Conservation (phyloP, 2,329 filamentous ascomycete genomes). For the Sporothrix protearum region DNA sequence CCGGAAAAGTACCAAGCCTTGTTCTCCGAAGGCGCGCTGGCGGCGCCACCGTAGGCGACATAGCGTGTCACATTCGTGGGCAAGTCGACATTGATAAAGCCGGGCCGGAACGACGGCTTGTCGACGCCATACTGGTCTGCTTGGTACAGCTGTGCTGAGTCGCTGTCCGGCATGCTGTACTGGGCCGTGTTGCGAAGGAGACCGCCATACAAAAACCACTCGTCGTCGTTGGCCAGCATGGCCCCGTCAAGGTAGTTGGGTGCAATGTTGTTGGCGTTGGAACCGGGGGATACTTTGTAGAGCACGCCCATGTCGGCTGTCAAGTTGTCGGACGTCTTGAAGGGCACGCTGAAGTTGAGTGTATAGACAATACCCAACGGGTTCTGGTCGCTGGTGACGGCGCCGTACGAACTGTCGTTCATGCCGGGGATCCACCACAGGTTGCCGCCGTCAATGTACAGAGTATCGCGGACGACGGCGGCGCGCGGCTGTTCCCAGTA, state of each 20-base stretch:
- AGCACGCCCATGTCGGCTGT: slow-evolving; percentile 49
- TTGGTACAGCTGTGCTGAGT: slow-evolving; percentile 51
- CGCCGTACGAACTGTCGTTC: slow-evolving; percentile 40
- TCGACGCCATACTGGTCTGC: slow-evolving; percentile 49
- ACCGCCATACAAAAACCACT: slow-evolving; percentile 64
- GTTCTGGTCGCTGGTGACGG: slow-evolving; percentile 43
- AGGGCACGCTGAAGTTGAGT: slow-evolving; percentile 57
- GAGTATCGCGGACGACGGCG: slow-evolving; percentile 56
- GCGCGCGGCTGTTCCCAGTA: slow-evolving; percentile 54
- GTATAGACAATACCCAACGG: slow-evolving; percentile 51
- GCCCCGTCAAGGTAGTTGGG: slow-evolving; percentile 60
- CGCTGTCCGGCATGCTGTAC: slow-evolving; percentile 39
- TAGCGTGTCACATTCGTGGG: slow-evolving; percentile 54
- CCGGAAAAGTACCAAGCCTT: slow-evolving; percentile 70
- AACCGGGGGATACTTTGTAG: slow-evolving; percentile 46
- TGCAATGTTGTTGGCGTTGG: slow-evolving; percentile 47
- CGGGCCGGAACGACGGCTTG: slow-evolving; percentile 42
- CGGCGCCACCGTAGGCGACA: slow-evolving; percentile 60
- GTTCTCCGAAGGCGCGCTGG: slow-evolving; percentile 65
- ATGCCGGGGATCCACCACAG: slow-evolving; percentile 53
- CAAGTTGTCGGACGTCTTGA: slow-evolving; percentile 52
- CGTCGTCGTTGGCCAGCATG: slow-evolving; percentile 61
- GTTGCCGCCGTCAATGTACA: slow-evolving; percentile 63
- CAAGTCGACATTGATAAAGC: slow-evolving; percentile 44
- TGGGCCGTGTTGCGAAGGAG: slow-evolving; percentile 39